These are phyloP conservation scores for Yamadazyma blattariae DNA, from an alignment of 1,139 yeast species.

Conservation along the genomic window DNA sequence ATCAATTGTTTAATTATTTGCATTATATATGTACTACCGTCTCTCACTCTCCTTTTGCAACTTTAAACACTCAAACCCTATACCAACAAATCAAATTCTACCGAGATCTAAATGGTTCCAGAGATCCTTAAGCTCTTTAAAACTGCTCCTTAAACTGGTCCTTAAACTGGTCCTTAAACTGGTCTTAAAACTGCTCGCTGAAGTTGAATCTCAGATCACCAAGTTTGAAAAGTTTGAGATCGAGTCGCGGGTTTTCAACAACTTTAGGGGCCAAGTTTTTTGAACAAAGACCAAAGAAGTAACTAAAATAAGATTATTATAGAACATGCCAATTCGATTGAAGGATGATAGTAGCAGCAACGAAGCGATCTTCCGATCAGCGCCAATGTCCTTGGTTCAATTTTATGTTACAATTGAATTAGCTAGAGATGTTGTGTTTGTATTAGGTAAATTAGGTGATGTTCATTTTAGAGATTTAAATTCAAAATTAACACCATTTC, in stretches of 20 bases:
- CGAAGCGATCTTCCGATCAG: slow-evolving; percentile 55
- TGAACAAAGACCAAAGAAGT: background rate
- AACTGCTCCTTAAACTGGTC: no score
- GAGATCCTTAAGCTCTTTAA: no score
- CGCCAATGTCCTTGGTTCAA: slow-evolving; percentile 93
- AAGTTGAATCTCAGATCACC: no score
- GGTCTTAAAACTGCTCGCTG: no score
- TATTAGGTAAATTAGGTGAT: slow-evolving; percentile 75
- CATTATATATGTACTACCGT: no score
- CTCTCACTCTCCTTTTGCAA: background rate
- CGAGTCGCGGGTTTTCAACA: no score
- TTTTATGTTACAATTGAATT: slow-evolving; percentile 89
- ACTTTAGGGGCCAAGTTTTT: slow-evolving; percentile 1
- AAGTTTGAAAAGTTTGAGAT: no score
- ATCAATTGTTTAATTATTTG: no score
- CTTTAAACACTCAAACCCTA: no score
- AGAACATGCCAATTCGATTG: slow-evolving; percentile 10
- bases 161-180: no score
- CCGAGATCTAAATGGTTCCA: no score
- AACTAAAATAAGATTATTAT: background rate
- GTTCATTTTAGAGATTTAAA: slow-evolving; percentile 92
- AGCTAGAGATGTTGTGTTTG: slow-evolving; percentile 80
- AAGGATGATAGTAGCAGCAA: slow-evolving; percentile 4
- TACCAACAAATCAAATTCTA: no score
- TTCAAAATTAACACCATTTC: slow-evolving; percentile 73